phyloP scores from a whole-genome alignment of 164 flowering plant genomes.

The Platanus orientalis region DNA sequence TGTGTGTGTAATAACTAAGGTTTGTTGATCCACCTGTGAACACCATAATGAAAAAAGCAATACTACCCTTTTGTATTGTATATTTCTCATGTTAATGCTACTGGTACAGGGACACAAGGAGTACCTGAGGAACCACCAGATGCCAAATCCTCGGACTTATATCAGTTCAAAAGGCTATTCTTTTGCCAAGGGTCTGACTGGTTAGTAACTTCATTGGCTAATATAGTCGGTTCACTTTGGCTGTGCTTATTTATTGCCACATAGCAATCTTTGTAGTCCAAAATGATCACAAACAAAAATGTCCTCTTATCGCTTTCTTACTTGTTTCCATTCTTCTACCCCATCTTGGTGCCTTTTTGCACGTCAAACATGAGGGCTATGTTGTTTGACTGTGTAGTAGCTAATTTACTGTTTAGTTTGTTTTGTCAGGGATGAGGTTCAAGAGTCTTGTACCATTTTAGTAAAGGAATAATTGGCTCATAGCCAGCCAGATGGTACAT shows the following conservation, averaged over 20 bases:
- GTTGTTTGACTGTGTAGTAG: not conserved
- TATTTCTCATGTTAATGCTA: not conserved
- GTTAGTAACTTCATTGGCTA: conserved; percentile 31
- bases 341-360: not conserved
- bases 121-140: conserved; percentile 63
- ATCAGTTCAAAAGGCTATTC: conserved; percentile 56
- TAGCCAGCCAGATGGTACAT: not conserved
- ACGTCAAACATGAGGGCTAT: not conserved
- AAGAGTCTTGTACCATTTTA: not conserved
- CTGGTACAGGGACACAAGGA: conserved; percentile 63
- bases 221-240: not conserved
- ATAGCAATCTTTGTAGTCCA: not conserved
- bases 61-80: not conserved
- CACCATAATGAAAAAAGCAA: not conserved
- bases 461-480: not conserved
- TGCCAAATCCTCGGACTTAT: conserved; percentile 83
- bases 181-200: conserved; percentile 64
- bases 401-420: no score
- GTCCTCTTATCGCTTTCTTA: not conserved
- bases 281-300: not conserved
- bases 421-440: no score
- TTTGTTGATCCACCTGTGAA: conserved; percentile 19
- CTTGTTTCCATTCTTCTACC: not conserved
- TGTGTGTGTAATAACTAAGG: conserved; percentile 95
- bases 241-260: not conserved